A percentile compares a stretch with the other conserved stretches of the same genome.
Conservation (phyloP, 805 yeast species). For the Groenewaldozyma tartarivorans region DNA sequence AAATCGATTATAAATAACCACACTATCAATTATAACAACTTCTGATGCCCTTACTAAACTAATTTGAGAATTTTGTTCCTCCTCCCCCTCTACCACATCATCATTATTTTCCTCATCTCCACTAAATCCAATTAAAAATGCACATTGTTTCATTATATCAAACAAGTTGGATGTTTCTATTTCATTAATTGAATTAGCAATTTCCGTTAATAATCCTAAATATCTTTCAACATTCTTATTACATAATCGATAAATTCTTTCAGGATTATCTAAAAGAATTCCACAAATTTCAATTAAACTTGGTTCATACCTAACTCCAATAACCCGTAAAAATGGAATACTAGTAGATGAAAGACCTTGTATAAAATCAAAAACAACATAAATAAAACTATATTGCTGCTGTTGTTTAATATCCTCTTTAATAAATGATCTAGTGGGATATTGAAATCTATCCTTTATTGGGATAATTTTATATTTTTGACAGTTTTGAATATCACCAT, state of each 20-base stretch:
- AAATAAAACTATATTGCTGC: not conserved
- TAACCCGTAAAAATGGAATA: constrained; percentile 9
- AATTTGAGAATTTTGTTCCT: constrained; percentile 13
- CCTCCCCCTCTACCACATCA: constrained; percentile 8
- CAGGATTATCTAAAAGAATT: constrained; percentile 20
- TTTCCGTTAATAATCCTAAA: not conserved
- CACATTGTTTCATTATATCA: constrained; percentile 18
- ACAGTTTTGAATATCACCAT: not conserved
- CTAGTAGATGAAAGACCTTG: not conserved
- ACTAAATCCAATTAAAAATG: constrained; percentile 23
- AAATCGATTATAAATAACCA: constrained; percentile 28
- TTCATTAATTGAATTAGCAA: not conserved
- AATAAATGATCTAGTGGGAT: not conserved
- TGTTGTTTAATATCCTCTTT: not conserved
- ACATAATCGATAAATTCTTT: not conserved
- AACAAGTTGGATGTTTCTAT: constrained; percentile 12
- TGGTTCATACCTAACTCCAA: constrained; percentile 29
- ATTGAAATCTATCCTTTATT: not conserved
- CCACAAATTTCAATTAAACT: constrained; percentile 23
- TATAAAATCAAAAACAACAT: not conserved
- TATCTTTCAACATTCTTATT: not conserved
- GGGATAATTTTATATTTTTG: not conserved
- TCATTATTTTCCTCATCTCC: constrained; percentile 5
- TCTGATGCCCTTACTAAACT: constrained; percentile 21
- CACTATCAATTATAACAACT: constrained; percentile 29